Base-by-base conservation (phyloP, 2,329 filamentous ascomycete species). In the Hymenoscyphus infarciens region DNA sequence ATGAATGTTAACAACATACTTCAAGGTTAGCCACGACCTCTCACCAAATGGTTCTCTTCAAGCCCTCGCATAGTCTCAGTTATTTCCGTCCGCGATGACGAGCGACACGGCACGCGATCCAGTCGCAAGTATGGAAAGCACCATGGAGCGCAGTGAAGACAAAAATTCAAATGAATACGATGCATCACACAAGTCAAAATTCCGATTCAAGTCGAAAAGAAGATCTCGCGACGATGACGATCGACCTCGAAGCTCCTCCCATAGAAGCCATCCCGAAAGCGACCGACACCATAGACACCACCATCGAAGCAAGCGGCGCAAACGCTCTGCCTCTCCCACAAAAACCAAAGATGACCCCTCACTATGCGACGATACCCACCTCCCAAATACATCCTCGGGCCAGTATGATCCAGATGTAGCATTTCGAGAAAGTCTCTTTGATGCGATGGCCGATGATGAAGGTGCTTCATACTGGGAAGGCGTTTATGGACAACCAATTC, bases 371-470 rank as follows among this genome's bases (percentile, higher is more conserved):
- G 76, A 78, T 62, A 75, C 74, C 7, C 74, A 76, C 63, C 70
- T 75, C 7, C 74, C 75, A 22, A 76, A 76, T 60, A 60, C 72
- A 10, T 72, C 73, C n/a, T 75, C 75, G 29, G 68, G 61, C 64
- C 72, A 72, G 65, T 73, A 70, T 0, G 85, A 89, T 68, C 82
- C 91, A 0, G 87, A 92, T 49, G 80, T 83, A 0, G 92, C 94
- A 0, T 99, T 99, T 75, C 88, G 91, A 33, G 91, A 96, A 75
- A 97, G 92, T 0, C 87, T 99, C 5, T 98, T 98, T 77, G 95
- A 99, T 75, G 95, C 95, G 35, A 88, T 99, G 76, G 94, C 92
- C 42, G 95, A 99, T 76, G 94, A 98, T 73, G 95, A 99, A 77
- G 95, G 94, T 56, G 95, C 95, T 1, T 85, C 87, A 7, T 99